A percentile compares a stretch with the other conserved stretches of the same genome.
Conservation (phyloP, 169 alveolate genomes). For the Babesia ovata region DNA sequence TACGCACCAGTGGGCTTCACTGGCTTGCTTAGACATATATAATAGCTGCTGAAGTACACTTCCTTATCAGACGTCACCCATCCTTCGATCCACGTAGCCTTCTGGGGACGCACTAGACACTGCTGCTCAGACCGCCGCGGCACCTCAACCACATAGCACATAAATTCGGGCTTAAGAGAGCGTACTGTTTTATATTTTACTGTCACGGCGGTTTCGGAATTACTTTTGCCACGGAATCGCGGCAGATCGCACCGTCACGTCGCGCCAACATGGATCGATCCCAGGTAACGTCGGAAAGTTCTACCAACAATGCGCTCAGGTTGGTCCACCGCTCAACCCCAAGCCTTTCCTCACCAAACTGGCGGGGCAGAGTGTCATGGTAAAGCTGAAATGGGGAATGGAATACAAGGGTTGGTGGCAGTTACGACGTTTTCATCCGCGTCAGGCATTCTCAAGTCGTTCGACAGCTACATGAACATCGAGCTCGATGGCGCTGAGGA, state of each 20-base stretch:
- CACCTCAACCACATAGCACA: too few relatives aligned
- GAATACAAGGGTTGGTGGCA: constrained; percentile 88
- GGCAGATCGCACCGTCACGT: not conserved
- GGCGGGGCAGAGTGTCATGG: constrained; percentile 87
- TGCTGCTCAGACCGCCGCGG: too few relatives aligned
- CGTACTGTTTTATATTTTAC: too few relatives aligned
- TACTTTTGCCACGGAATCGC: not conserved
- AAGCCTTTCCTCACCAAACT: constrained; percentile 91
- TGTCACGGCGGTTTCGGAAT: not conserved
- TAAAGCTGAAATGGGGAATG: constrained; percentile 94
- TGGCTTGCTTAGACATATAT: too few relatives aligned
- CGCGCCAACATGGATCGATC: constrained; percentile 21
- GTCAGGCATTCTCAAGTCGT: constrained; percentile 83
- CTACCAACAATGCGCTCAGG: constrained; percentile 20
- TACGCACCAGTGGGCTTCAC: too few relatives aligned
- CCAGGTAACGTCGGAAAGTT: not conserved
- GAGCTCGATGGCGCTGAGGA: constrained; percentile 90
- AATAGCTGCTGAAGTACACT: too few relatives aligned
- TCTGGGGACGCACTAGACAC: too few relatives aligned
- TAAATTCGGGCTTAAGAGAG: too few relatives aligned
- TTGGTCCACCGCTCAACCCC: constrained; percentile 89
- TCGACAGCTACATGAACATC: constrained; percentile 90
- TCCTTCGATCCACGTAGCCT: too few relatives aligned
- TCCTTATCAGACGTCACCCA: too few relatives aligned
- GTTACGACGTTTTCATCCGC: constrained; percentile 16